Conservation (phyloP, 352 stramenopile genomes). For the Globisporangium sylvaticum region DNA sequence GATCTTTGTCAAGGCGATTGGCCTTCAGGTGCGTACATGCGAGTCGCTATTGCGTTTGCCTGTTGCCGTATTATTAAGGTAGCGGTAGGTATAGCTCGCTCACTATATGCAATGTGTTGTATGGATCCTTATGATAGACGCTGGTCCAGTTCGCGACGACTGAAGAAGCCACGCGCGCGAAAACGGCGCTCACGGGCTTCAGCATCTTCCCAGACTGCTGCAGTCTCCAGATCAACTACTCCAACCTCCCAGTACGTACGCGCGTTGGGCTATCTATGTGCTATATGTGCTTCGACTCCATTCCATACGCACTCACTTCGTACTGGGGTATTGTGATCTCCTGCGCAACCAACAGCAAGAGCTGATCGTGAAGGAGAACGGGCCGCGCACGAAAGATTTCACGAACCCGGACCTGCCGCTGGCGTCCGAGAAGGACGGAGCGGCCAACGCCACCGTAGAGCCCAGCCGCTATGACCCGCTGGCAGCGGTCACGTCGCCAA, state of each 20-base stretch:
- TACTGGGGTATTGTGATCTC: background rate
- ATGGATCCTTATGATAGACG: conserved; percentile 23
- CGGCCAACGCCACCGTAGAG: background rate
- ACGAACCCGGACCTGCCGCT: conserved; percentile 34
- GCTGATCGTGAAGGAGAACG: conserved; percentile 62
- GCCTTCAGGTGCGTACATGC: conserved; percentile 26
- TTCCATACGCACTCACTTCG: background rate
- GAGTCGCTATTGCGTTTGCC: background rate
- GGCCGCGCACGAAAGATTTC: conserved; percentile 45
- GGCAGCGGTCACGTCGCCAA: conserved; percentile 1
- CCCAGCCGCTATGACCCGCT: conserved; percentile 21
- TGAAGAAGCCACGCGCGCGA: conserved; percentile 38
- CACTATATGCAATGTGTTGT: background rate
- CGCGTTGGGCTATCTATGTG: background rate
- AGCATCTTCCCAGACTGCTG: conserved; percentile 63
- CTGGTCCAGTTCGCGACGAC: conserved; percentile 47
- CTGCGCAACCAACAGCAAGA: conserved; percentile 31
- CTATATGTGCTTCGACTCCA: background rate
- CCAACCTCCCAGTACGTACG: conserved; percentile 40
- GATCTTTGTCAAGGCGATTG: conserved; percentile 58
- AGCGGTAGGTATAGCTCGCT: background rate
- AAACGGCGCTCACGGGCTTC: conserved; percentile 43
- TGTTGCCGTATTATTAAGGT: background rate
- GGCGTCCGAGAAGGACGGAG: conserved; percentile 1
- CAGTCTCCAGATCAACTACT: conserved; percentile 56